Conservation (phyloP, 2,329 filamentous ascomycete genomes). For the Cladosporium colombiae region DNA sequence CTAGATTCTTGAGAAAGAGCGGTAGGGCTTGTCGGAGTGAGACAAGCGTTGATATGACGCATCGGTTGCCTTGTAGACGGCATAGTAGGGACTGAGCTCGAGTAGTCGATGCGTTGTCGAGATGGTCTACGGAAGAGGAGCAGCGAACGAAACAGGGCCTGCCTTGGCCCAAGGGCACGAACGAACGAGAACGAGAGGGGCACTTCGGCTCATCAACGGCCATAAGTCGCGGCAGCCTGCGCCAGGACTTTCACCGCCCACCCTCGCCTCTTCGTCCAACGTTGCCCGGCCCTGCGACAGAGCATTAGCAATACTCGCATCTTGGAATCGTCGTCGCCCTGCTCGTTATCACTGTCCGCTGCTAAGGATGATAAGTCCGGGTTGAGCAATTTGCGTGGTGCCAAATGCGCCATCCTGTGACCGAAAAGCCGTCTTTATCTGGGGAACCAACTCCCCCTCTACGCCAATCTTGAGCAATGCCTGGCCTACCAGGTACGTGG, state of each 20-base stretch:
- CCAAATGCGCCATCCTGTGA: constrained; percentile 23
- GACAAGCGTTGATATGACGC: constrained; percentile 15
- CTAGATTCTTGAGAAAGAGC: background rate
- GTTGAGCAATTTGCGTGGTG: constrained; percentile 15
- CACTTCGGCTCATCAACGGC: background rate
- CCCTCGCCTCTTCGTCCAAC: constrained; percentile 24
- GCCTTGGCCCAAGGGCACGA: background rate
- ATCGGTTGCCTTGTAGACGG: constrained; percentile 18
- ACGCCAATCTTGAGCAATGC: constrained; percentile 40
- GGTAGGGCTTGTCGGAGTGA: constrained; percentile 4
- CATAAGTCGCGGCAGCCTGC: background rate
- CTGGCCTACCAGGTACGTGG: constrained; percentile 52
- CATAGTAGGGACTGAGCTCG: background rate
- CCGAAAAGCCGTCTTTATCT: constrained; percentile 16
- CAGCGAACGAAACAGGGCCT: background rate
- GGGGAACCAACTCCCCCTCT: constrained; percentile 19
- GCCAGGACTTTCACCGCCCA: constrained; percentile 12
- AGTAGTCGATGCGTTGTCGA: background rate
- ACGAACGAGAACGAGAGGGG: constrained; percentile 3
- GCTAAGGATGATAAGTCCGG: constrained; percentile 18
- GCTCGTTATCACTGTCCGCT: background rate
- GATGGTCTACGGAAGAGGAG: background rate
- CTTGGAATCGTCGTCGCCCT: background rate
- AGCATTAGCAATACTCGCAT: constrained; percentile 4
- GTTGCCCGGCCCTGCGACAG: constrained; percentile 21